phyloP scores from a whole-genome alignment of 2,329 filamentous ascomycete genomes.

The Daldinia eschscholtzii region DNA sequence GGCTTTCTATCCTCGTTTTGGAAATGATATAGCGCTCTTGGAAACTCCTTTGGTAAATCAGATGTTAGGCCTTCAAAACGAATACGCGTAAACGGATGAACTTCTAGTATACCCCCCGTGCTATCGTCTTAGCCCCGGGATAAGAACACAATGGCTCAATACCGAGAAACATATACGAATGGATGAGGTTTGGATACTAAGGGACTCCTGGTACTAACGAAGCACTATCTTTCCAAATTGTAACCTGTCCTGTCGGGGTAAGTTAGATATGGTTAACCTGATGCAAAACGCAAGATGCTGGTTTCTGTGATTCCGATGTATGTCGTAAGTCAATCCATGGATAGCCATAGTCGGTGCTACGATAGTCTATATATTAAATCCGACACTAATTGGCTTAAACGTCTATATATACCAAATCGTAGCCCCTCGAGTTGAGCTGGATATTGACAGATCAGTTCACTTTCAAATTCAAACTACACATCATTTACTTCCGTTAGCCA shows the following conservation, averaged over 20 bases:
- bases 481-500: not conserved
- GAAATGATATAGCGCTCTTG: not conserved
- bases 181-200: not conserved
- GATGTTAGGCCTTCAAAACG: not conserved
- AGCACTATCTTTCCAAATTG: not conserved
- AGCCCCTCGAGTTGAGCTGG: not conserved
- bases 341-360: not conserved
- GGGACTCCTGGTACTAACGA: not conserved
- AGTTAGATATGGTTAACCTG: not conserved
- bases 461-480: constrained; percentile 6
- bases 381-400: not conserved
- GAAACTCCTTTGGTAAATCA: not conserved
- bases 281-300: not conserved
- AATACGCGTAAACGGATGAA: not conserved
- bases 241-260: not conserved
- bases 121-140: constrained; percentile 21
- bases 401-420: constrained; percentile 13
- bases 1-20: not conserved
- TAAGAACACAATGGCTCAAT: constrained; percentile 16
- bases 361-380: not conserved
- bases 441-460: constrained; percentile 4
- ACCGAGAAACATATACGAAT: not conserved
- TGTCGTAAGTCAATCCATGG: not conserved
- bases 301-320: not conserved
- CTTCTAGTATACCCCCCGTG: not conserved